Base-by-base conservation (phyloP, 306 rosid species). In the Trichosanthes truncata region DNA sequence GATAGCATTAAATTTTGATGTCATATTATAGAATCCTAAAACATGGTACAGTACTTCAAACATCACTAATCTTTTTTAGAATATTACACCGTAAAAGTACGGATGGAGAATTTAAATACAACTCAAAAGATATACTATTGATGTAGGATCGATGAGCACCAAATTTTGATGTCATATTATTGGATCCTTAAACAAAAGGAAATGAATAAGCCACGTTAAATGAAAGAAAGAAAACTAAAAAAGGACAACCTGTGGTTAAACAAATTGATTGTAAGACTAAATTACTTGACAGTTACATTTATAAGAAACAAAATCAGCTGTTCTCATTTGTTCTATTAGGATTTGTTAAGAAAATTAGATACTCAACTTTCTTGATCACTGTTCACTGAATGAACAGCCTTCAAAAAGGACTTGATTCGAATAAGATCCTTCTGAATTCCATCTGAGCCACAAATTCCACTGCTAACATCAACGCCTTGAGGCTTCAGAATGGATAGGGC, bases 381-480 rank as follows among this genome's bases (percentile, higher is more conserved):
- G 51, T 60, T 82, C 45, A 82, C 83, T 55, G 88, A 88, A 77
- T 75, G 82, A 53, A 88, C 90, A 9, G 89, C 91, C 67, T 67
- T 83, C 78, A 87, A 79, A 81, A 93, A 93, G 56, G 90, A 86
- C 74, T 79, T 48, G 77, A 91, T 89, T 84, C 88, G 90, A 76
- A 78, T 59, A 63, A 82, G 84, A 74, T 93, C 97, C 85, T 94
- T 94, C 49, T 76, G 93, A 62, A 94, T 89, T 61, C 97, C 97
- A 78, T 91, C 97, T 18, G 88, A 81, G 48, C 85, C 88, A 88
- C 97, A 93, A 52, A 91, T 93, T 71, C 98, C 97, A 84, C 97
- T 94, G 52, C 93, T 94, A 63, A 92, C 93, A 89, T 94, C 98
- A 77, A 91, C 86, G 21, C 98, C 98, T 71, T 87, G 87, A 17